phyloP scores from a whole-genome alignment of 2,329 filamentous ascomycete species.

The Didymella pinodella region DNA sequence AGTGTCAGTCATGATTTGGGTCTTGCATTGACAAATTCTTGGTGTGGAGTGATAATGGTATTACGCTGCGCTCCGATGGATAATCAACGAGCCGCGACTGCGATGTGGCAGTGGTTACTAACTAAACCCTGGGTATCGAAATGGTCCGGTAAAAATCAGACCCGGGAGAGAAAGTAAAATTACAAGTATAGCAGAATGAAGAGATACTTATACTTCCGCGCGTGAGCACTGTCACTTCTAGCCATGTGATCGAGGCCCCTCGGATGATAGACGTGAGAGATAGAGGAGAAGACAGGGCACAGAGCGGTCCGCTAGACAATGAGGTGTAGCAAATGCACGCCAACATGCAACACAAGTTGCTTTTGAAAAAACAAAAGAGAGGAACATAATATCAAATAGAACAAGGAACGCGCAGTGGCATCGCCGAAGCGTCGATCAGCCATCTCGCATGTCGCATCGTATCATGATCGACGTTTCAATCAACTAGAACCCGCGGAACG shows the following conservation, averaged over 20 bases:
- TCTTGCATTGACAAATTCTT: not conserved
- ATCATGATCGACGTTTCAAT: conserved; percentile 3
- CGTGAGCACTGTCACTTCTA: conserved; percentile 15
- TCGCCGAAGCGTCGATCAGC: not conserved
- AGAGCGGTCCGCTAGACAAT: not conserved
- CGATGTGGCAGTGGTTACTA: not conserved
- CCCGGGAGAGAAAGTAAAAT: not conserved
- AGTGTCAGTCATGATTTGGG: not conserved
- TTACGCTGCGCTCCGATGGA: not conserved
- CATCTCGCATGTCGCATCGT: conserved; percentile 6
- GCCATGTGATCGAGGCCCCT: conserved; percentile 1
- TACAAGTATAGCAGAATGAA: conserved; percentile 1
- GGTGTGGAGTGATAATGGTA: not conserved
- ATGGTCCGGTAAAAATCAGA: not conserved
- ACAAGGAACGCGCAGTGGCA: not conserved
- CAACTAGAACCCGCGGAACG: conserved; percentile 47
- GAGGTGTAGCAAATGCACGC: not conserved
- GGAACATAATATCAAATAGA: not conserved
- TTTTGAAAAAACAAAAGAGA: conserved; percentile 7
- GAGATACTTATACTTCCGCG: conserved; percentile 6
- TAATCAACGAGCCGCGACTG: not conserved
- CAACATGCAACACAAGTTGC: not conserved
- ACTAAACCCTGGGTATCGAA: conserved; percentile 13
- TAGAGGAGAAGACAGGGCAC: not conserved
- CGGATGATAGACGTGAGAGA: not conserved